phyloP scores from a whole-genome alignment of 805 yeast genomes.

The Ascoidea rubescens region DNA sequence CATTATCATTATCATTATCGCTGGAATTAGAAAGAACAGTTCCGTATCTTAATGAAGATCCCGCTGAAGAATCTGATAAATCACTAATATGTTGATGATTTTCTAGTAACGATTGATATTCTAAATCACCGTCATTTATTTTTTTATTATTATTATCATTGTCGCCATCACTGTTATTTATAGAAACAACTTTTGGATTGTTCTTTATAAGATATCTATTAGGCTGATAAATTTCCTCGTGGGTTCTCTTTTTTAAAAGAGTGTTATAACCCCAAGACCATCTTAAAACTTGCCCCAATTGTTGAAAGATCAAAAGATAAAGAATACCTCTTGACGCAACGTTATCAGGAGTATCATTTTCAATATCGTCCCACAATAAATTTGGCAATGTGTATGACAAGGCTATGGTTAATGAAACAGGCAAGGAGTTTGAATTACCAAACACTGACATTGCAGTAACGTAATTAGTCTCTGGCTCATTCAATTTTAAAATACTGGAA shows the following conservation, averaged over 20 bases:
- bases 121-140: constrained; percentile 4
- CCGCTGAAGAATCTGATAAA: not conserved
- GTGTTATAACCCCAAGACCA: constrained; percentile 86
- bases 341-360: constrained; percentile 50
- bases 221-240: constrained; percentile 7
- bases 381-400: constrained; percentile 64
- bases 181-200: no score
- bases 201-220: constrained; percentile 5
- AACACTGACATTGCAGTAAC: constrained; percentile 96
- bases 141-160: constrained; percentile 10
- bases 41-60: not conserved
- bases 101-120: not conserved
- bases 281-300: constrained; percentile 70
- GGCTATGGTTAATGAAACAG: constrained; percentile 80
- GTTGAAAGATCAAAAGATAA: constrained; percentile 65
- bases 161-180: not conserved
- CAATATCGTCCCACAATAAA: constrained; percentile 61
- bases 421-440: constrained; percentile 90
- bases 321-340: constrained; percentile 74
- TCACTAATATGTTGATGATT: not conserved
- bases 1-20: not conserved
- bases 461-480: constrained; percentile 69
- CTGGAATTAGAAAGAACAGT: not conserved
- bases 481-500: constrained; percentile 39
- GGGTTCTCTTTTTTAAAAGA: constrained; percentile 38